These are phyloP conservation scores for Theobroma cacao DNA, from an alignment of 345 rosid genomes.

Conservation along the genomic window DNA sequence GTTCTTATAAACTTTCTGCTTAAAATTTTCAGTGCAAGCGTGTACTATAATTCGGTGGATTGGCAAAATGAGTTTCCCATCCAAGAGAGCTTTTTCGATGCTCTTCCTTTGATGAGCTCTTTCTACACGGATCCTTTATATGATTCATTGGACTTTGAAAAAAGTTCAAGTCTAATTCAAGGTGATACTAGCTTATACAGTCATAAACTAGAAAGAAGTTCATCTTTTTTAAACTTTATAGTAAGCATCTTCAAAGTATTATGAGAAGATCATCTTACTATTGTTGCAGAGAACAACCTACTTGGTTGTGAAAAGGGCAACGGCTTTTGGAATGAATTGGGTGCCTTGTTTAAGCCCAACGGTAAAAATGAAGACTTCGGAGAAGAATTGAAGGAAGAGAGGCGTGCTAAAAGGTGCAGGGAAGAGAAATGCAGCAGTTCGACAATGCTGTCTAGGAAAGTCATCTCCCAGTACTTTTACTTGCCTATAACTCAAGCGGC, in stretches of 20 bases:
- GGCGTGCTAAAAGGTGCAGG: background rate
- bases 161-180: conserved; percentile 17
- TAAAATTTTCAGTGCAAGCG: conserved; percentile 17
- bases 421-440: conserved; percentile 1
- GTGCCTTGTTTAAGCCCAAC: conserved; percentile 19
- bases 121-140: conserved; percentile 10
- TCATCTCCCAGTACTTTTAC: conserved; percentile 42
- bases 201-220: background rate
- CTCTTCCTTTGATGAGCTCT: conserved; percentile 22
- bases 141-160: conserved; percentile 24
- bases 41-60: conserved; percentile 5
- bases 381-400: conserved; percentile 17
- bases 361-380: background rate
- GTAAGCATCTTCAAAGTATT: background rate
- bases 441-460: conserved; percentile 31
- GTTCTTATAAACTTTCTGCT: background rate
- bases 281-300: conserved; percentile 4
- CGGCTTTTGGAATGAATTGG: conserved; percentile 33
- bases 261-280: background rate
- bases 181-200: conserved; percentile 16
- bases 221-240: background rate
- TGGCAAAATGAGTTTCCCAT: conserved; percentile 25
- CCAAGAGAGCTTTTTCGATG: conserved; percentile 22
- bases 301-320: conserved; percentile 13
- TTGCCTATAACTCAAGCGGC: conserved; percentile 71